Percentiles rank a stretch among this genome's conserved stretches.
Conservation (phyloP, 1,284 basidiomycete species). For the Fomitopsis palustris region DNA sequence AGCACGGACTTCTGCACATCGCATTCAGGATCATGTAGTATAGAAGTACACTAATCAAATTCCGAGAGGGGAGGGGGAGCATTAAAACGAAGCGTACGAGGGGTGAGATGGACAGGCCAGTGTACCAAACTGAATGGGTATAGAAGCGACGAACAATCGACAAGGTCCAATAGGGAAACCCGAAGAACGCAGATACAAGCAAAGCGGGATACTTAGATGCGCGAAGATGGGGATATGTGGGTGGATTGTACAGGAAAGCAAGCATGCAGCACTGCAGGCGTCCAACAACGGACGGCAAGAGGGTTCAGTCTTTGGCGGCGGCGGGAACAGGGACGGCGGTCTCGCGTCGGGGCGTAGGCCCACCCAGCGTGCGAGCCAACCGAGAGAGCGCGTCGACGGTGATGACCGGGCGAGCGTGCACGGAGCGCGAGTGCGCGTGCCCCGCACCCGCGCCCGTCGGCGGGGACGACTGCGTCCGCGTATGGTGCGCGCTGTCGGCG, state of each 20-base stretch:
- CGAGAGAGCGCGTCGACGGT: slow-evolving; percentile 64
- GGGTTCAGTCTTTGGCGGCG: slow-evolving; percentile 17
- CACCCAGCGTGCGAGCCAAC: slow-evolving; percentile 56
- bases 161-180: background rate
- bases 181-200: slow-evolving; percentile 1
- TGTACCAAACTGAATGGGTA: slow-evolving; percentile 3
- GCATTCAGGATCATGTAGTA: slow-evolving; percentile 7
- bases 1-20: slow-evolving; percentile 12
- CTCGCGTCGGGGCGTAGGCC: slow-evolving; percentile 25
- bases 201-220: background rate
- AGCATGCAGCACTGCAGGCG: background rate
- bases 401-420: slow-evolving; percentile 58
- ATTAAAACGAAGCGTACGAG: background rate
- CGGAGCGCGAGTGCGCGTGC: slow-evolving; percentile 30
- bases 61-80: too few species aligned
- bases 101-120: background rate
- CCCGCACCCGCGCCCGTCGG: slow-evolving; percentile 32
- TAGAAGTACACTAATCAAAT: background rate
- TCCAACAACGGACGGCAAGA: too few species aligned
- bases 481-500: slow-evolving; percentile 33
- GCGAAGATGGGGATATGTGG: background rate
- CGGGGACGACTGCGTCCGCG: slow-evolving; percentile 64
- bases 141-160: background rate
- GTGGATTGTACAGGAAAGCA: background rate
- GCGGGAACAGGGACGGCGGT: slow-evolving; percentile 14